Evolutionary conservation across 352 stramenopile genomes (phyloP).

Genomic region (Phytophthora pluvialis): DNA sequence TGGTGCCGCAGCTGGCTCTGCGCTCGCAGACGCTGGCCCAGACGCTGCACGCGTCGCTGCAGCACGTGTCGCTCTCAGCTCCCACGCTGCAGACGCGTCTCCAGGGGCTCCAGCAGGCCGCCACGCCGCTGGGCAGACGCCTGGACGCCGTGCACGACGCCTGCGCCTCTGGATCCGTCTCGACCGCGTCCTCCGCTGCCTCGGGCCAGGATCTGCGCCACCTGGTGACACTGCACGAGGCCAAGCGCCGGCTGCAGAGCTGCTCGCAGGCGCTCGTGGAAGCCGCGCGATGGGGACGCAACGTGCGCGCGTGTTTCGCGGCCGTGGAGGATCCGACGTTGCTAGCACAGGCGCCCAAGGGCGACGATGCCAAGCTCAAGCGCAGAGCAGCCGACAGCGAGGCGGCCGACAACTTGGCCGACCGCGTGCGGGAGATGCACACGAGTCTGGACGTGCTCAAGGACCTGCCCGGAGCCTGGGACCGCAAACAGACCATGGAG

Average conservation of each 20-base stretch:
- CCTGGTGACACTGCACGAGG: slow-evolving; percentile 72
- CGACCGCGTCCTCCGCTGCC: background rate
- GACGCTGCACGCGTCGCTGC: slow-evolving; percentile 62
- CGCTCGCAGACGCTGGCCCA: slow-evolving; percentile 66
- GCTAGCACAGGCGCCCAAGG: slow-evolving; percentile 20
- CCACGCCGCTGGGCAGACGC: slow-evolving; percentile 46
- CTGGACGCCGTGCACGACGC: slow-evolving; percentile 51
- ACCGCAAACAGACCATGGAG: slow-evolving; percentile 60
- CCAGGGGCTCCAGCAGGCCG: slow-evolving; percentile 50
- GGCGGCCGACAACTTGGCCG: slow-evolving; percentile 36
- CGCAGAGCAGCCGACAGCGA: slow-evolving; percentile 2
- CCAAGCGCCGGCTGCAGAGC: slow-evolving; percentile 65
- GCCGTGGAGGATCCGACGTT: slow-evolving; percentile 50
- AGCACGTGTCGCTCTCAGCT: slow-evolving; percentile 57
- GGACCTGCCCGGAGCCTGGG: slow-evolving; percentile 65
- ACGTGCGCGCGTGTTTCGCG: slow-evolving; percentile 60
- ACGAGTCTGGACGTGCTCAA: slow-evolving; percentile 65
- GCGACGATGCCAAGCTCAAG: slow-evolving; percentile 6
- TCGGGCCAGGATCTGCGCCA: slow-evolving; percentile 47
- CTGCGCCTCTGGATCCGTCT: slow-evolving; percentile 19
- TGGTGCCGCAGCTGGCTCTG: slow-evolving; percentile 67
- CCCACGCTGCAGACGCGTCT: slow-evolving; percentile 66
- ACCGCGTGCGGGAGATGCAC: slow-evolving; percentile 68
- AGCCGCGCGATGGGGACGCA: slow-evolving; percentile 67
- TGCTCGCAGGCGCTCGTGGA: slow-evolving; percentile 78